Evolutionary conservation across 371 early-diverging fungal species (phyloP).

Genomic region (Synchytrium microbalum): DNA sequence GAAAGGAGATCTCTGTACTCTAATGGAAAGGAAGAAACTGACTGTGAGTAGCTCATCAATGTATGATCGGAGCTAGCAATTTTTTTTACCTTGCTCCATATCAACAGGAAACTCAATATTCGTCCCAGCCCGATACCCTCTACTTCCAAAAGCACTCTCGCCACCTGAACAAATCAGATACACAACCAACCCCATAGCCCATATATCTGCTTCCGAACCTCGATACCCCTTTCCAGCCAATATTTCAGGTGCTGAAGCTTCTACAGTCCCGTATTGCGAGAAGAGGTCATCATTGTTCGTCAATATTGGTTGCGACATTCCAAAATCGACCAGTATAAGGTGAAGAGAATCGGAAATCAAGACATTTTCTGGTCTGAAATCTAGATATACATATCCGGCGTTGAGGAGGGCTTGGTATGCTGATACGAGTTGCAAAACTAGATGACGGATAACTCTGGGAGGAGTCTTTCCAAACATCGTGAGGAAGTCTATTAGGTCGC

Average conservation of each 20-base stretch:
- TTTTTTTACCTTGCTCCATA: not conserved
- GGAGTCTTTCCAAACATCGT: conserved; percentile 20
- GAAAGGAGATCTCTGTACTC: not conserved
- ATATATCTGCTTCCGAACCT: conserved; percentile 69
- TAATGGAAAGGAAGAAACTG: too few relatives aligned
- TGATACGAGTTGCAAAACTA: conserved; percentile 17
- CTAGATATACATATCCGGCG: conserved; percentile 19
- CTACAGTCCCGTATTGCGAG: conserved; percentile 25
- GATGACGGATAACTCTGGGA: conserved; percentile 15
- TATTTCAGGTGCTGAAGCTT: conserved; percentile 60
- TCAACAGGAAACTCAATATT: not conserved
- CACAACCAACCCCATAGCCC: conserved; percentile 32
- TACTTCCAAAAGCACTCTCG: conserved; percentile 22
- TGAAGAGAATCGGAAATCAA: conserved; percentile 18
- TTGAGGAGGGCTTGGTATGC: conserved; percentile 13
- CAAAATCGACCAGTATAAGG: conserved; percentile 23
- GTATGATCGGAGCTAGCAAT: too few relatives aligned
- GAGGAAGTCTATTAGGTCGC: conserved; percentile 26
- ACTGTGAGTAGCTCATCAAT: too few relatives aligned
- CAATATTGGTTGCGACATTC: conserved; percentile 20
- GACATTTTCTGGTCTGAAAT: conserved; percentile 27
- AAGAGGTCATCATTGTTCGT: conserved; percentile 4
- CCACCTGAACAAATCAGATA: conserved; percentile 23
- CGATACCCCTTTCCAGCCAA: conserved; percentile 52
- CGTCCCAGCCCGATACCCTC: not conserved